Evolutionary conservation across 176 grass and related monocot species (phyloP).

Genomic region (Aegilops longissima): DNA sequence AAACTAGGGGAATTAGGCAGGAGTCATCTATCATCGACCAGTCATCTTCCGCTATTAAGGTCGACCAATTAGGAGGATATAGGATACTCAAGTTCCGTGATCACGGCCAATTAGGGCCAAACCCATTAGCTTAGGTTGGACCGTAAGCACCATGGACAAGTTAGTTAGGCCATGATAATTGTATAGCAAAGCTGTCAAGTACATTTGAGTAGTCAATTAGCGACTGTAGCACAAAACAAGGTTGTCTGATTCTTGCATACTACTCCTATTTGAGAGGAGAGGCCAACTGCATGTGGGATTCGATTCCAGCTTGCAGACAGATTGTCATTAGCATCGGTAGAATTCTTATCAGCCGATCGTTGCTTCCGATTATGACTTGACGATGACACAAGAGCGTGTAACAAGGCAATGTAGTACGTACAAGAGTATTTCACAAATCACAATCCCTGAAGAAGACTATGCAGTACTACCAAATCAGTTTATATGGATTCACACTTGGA

Average conservation of each 20-base stretch:
- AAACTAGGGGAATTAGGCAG: slow-evolving; percentile 8
- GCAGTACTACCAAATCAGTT: background rate
- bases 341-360: background rate
- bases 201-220: background rate
- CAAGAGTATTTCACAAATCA: background rate
- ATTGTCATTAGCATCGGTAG: background rate
- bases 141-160: slow-evolving; percentile 9
- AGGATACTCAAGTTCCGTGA: background rate
- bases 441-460: background rate
- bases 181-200: slow-evolving; percentile 5
- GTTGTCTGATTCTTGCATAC: background rate
- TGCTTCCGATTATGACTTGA: background rate
- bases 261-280: background rate
- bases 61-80: background rate
- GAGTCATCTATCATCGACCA: slow-evolving; percentile 13
- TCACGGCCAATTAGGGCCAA: slow-evolving; percentile 16
- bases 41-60: slow-evolving; percentile 21
- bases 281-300: slow-evolving; percentile 8
- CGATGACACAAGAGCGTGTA: background rate
- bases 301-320: background rate
- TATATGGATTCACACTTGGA: background rate
- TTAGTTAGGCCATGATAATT: background rate
- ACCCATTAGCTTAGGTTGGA: slow-evolving; percentile 22
- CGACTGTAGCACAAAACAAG: background rate
- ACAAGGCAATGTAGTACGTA: background rate